Evolutionary conservation across 192 early-diverging fungal species (phyloP).

Genomic region (Pilobolus umbonatus): DNA sequence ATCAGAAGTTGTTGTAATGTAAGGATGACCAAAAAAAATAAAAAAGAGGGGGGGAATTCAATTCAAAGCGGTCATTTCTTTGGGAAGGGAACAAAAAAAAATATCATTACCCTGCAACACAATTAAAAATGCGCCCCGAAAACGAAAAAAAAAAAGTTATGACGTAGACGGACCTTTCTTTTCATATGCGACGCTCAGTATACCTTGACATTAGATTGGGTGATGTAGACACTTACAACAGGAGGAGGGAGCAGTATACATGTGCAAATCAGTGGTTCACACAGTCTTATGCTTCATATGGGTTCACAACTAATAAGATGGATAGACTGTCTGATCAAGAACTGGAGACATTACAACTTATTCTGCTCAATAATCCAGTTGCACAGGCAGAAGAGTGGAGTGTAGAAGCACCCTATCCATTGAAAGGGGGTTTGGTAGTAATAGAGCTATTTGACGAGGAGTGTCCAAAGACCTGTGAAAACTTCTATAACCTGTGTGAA

Average conservation of each 20-base stretch:
- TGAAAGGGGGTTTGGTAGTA: conserved; percentile 25
- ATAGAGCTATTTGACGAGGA: conserved; percentile 24
- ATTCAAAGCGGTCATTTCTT: too few relatives aligned
- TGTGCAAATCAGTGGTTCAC: conserved; percentile 19
- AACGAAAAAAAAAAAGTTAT: too few relatives aligned
- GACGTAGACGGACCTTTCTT: too few relatives aligned
- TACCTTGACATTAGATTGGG: too few relatives aligned
- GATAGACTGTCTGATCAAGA: conserved; percentile 10
- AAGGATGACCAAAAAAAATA: too few relatives aligned
- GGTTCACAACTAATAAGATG: conserved; percentile 10
- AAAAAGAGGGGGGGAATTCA: too few relatives aligned
- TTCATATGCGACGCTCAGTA: too few relatives aligned
- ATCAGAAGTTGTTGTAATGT: not conserved
- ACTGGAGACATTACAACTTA: conserved; percentile 29
- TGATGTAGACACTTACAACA: too few relatives aligned
- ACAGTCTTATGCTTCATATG: conserved; percentile 21
- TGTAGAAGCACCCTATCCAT: conserved; percentile 13
- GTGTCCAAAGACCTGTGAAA: conserved; percentile 37
- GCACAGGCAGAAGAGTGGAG: conserved; percentile 7
- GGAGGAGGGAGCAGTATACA: too few relatives aligned
- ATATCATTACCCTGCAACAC: too few relatives aligned
- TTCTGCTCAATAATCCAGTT: conserved; percentile 26
- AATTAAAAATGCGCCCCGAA: too few relatives aligned
- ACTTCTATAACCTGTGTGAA: conserved; percentile 31
- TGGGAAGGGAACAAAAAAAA: too few relatives aligned